Evolutionary conservation across 768 basidiomycete species (phyloP).

Genomic region (Leucosporidium yakuticum): DNA sequence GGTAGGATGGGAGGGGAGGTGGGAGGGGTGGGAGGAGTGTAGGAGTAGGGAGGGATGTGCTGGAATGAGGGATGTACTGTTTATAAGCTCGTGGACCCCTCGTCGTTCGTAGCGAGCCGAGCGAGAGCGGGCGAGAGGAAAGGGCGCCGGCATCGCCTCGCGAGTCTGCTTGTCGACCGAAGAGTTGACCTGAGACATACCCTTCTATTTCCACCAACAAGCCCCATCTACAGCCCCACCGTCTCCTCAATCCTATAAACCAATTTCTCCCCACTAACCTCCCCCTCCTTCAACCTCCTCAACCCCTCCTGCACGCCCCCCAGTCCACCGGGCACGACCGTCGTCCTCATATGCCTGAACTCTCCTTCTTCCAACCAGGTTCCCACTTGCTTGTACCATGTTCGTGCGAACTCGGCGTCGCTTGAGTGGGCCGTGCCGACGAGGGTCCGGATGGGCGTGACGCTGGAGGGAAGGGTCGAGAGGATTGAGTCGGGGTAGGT

Average conservation of each 20-base stretch:
- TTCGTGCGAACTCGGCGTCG: slow-evolving; percentile 25
- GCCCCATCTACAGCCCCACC: slow-evolving; percentile 12
- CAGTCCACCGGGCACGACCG: slow-evolving; percentile 36
- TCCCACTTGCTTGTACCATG: slow-evolving; percentile 30
- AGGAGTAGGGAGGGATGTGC: too few species aligned
- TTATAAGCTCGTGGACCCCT: too few species aligned
- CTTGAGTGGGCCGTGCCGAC: slow-evolving; percentile 27
- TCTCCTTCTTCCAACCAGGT: slow-evolving; percentile 33
- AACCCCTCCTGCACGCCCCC: slow-evolving; percentile 36
- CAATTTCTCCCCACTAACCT: slow-evolving; percentile 37
- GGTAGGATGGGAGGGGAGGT: too few species aligned
- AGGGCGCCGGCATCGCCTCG: too few species aligned
- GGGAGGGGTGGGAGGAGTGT: too few species aligned
- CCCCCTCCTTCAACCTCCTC: slow-evolving; percentile 29
- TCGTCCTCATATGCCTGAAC: slow-evolving; percentile 31
- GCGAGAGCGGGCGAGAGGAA: too few species aligned
- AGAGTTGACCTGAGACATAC: too few species aligned
- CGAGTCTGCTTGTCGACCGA: too few species aligned
- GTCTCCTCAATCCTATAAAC: slow-evolving; percentile 37
- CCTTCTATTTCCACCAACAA: too few species aligned
- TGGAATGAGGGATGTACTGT: too few species aligned
- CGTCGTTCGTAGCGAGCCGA: too few species aligned
- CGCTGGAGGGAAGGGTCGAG: neutral
- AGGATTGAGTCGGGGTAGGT: slow-evolving; percentile 5
- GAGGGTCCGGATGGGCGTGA: slow-evolving; percentile 24